Evolutionary conservation across 495 filamentous ascomycete genomes (phyloP).

Genomic region (Penicillium mononematosum): DNA sequence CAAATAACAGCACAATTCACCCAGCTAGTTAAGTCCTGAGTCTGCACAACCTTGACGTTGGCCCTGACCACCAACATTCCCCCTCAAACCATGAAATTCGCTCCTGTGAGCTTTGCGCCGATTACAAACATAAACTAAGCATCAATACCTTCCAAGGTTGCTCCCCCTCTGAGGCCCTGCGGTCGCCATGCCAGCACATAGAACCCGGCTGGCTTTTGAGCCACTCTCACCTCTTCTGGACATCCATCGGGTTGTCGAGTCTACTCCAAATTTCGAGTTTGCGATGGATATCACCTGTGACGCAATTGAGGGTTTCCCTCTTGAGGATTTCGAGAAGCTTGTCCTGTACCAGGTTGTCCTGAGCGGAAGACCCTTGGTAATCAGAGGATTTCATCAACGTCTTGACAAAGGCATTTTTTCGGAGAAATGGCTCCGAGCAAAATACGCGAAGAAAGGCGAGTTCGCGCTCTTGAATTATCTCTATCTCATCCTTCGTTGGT

Average conservation of each 20-base stretch:
- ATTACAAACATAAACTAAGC: not conserved
- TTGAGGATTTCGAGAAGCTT: slow-evolving; percentile 70
- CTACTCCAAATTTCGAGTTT: slow-evolving; percentile 78
- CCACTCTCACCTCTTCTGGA: slow-evolving; percentile 84
- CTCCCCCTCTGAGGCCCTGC: not conserved
- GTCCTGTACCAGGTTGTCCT: slow-evolving; percentile 74
- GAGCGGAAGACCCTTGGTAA: slow-evolving; percentile 79
- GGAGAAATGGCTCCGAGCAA: slow-evolving; percentile 69
- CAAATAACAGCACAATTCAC: not conserved
- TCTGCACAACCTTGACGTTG: not conserved
- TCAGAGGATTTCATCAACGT: slow-evolving; percentile 74
- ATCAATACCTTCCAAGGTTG: not conserved
- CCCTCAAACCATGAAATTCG: not conserved
- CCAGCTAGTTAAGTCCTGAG: not conserved
- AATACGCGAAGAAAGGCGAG: slow-evolving; percentile 71
- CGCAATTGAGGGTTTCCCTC: not conserved
- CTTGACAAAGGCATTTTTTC: slow-evolving; percentile 75
- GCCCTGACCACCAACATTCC: not conserved
- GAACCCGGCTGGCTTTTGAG: slow-evolving; percentile 71
- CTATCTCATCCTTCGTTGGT: not conserved
- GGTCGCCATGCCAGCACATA: slow-evolving; percentile 61
- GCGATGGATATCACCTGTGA: slow-evolving; percentile 72
- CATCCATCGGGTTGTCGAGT: slow-evolving; percentile 66
- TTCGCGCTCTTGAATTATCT: not conserved
- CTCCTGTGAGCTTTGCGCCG: not conserved